Evolutionary conservation across 176 grass and related monocot species (phyloP).

Genomic region (Carex kokanica): DNA sequence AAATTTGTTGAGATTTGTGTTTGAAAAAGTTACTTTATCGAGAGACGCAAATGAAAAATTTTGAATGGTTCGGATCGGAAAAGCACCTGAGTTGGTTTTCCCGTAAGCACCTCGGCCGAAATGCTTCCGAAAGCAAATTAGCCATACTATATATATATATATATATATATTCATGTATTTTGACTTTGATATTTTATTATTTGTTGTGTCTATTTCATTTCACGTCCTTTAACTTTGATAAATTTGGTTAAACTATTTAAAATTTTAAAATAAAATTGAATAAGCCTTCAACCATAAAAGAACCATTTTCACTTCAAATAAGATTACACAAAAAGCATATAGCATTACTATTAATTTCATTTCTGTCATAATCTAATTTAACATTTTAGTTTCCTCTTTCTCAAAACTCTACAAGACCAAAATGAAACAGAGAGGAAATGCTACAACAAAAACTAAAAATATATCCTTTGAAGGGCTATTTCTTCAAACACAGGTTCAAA

Average conservation of each 20-base stretch:
- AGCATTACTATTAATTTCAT: background rate
- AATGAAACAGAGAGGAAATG: slow-evolving; percentile 11
- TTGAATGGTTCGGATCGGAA: no score
- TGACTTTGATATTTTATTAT: no score
- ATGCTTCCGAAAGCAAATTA: no score
- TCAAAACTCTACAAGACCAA: slow-evolving; percentile 10
- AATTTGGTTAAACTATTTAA: background rate
- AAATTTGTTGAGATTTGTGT: no score
- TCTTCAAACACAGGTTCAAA: background rate
- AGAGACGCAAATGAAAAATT: no score
- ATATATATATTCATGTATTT: no score
- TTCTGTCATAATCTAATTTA: slow-evolving; percentile 12
- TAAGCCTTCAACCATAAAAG: background rate
- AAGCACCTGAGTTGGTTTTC: no score
- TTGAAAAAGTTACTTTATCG: no score
- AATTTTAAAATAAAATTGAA: background rate
- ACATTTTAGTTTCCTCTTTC: background rate
- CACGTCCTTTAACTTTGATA: background rate
- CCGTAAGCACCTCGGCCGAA: no score
- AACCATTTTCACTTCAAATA: background rate
- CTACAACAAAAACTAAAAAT: slow-evolving; percentile 5
- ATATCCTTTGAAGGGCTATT: background rate
- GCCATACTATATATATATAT: no score
- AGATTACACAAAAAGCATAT: background rate
- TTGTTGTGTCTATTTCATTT: background rate